phyloP scores from a whole-genome alignment of 352 stramenopile species.

The Albugo laibachii region DNA sequence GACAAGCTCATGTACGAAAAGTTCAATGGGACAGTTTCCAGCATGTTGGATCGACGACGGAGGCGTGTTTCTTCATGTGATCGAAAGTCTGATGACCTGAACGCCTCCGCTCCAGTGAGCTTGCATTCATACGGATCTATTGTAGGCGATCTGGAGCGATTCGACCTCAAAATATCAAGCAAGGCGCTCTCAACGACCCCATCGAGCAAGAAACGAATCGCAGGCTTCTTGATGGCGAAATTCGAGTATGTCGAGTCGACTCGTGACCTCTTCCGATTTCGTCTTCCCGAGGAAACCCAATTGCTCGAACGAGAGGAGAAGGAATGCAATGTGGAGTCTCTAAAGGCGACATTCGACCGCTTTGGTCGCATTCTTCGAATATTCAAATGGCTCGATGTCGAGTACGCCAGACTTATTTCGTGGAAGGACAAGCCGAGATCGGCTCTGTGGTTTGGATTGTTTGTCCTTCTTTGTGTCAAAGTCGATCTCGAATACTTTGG shows the following conservation, averaged over 20 bases:
- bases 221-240: slow-evolving; percentile 32
- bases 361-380: slow-evolving; percentile 39
- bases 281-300: slow-evolving; percentile 23
- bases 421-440: slow-evolving; percentile 79
- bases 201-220: slow-evolving; percentile 5
- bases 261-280: slow-evolving; percentile 39
- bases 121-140: not conserved
- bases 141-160: not conserved
- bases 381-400: slow-evolving; percentile 51
- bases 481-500: slow-evolving; percentile 53
- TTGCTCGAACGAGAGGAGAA: slow-evolving; percentile 44
- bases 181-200: slow-evolving; percentile 20
- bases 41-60: too few relatives aligned
- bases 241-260: slow-evolving; percentile 58
- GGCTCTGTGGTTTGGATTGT: slow-evolving; percentile 28
- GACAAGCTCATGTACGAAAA: slow-evolving; percentile 24
- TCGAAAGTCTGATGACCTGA: not conserved
- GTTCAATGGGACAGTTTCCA: too few relatives aligned
- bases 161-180: not conserved
- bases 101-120: not conserved
- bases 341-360: slow-evolving; percentile 52
- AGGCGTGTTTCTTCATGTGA: too few relatives aligned
- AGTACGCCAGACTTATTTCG: slow-evolving; percentile 60
- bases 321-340: slow-evolving; percentile 61
- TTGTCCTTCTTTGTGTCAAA: slow-evolving; percentile 44